A percentile compares a stretch with the other conserved stretches of the same genome.
Evolutionary conservation across 768 basidiomycete genomes (phyloP).

Genomic region (Polyporus arcularius): DNA sequence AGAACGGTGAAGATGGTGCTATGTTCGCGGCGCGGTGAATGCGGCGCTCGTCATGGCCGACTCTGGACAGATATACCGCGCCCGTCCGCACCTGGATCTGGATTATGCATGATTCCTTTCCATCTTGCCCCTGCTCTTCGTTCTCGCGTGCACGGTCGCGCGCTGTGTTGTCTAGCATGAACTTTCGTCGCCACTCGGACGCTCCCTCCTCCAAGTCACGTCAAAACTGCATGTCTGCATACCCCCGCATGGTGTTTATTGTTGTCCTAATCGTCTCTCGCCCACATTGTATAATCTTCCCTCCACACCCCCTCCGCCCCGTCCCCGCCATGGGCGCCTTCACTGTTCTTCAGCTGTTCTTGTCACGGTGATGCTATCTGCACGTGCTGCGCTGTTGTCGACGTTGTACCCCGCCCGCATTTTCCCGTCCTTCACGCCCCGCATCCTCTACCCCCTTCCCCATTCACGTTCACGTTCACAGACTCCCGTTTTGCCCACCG

Average conservation of each 20-base stretch:
- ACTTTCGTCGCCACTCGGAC: constrained; percentile 12
- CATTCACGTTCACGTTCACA: constrained; percentile 2
- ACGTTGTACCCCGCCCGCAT: not conserved
- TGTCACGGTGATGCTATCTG: not conserved
- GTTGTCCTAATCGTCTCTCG: constrained; percentile 16
- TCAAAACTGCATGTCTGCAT: constrained; percentile 23
- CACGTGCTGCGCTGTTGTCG: not conserved
- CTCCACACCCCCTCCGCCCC: not conserved
- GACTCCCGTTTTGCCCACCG: not conserved
- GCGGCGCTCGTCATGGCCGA: not conserved
- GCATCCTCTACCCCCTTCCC: not conserved
- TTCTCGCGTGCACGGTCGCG: constrained; percentile 6
- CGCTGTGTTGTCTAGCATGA: constrained; percentile 16
- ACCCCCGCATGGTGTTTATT: constrained; percentile 24
- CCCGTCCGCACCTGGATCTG: not conserved
- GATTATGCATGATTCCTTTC: constrained; percentile 7
- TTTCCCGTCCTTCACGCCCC: not conserved
- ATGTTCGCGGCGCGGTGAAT: constrained; percentile 10
- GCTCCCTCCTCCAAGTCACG: constrained; percentile 9
- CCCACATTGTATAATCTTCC: constrained; percentile 1
- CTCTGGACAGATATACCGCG: not conserved
- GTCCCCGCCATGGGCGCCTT: not conserved
- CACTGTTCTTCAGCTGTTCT: not conserved
- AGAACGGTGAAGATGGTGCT: constrained; percentile 3
- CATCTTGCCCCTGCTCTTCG: constrained; percentile 1